Base-by-base conservation (phyloP, 768 basidiomycete species). In the Tricholoma saponaceum region DNA sequence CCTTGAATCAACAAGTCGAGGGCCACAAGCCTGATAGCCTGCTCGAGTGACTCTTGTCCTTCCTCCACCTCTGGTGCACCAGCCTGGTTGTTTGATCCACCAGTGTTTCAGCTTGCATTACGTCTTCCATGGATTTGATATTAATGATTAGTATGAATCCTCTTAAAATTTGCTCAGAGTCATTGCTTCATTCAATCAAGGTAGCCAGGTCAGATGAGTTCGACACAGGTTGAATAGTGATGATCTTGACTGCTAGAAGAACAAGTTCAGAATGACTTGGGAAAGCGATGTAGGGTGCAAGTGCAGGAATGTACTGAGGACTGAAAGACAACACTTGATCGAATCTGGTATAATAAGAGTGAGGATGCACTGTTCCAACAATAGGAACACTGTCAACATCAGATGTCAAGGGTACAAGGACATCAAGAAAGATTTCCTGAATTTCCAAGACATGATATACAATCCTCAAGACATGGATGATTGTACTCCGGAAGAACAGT, bases 401-500 rank as follows among this genome's bases (percentile, higher is more conserved):
- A 18, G 82, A 75, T 7, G 95, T 80, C 20, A 89, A 73, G 2
- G 93, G 92, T 3, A 96, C 74, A 51, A 96, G 82, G 22, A 95
- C 86, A 55, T 98, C 94, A 41, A 95, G 78, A 77, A 95, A 97
- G 55, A 93, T 81, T 51, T 90, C 86, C 66, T 98, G 95, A 25
- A 93, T 80, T 60, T 94, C 90, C 57, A 98, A 75, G 0, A 90
- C 80, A 1, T 93, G 86, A 59, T 86, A 82, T 14, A 92, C 78
- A 60, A 96, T 92, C 54, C 95, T 79, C 33, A 98, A 76, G 6
- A 91, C 83, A 14, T 93, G 89, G 18, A 86, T 74, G 61, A 97
- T 88, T 3, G 90, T 90, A 49, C 79, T 80, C 32, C 81, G 79
- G 74, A 92, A 91, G 67, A 79, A 85, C 0, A 86, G 80, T 68